phyloP scores from a whole-genome alignment of 305 asterid genomes.

The Solanum hybrid region DNA sequence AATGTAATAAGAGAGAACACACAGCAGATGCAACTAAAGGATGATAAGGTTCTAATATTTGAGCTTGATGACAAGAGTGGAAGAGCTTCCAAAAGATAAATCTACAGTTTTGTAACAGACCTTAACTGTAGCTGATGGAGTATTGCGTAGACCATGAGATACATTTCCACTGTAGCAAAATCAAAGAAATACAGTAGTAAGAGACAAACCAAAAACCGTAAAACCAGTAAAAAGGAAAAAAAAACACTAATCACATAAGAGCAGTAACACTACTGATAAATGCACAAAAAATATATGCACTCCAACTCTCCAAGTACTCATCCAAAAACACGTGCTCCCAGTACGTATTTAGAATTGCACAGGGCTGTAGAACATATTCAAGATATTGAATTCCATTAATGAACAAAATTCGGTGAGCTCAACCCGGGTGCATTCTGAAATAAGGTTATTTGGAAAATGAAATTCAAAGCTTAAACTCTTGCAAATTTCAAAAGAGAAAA shows the following conservation, averaged over 20 bases:
- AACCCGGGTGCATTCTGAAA: background rate
- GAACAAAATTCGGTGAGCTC: background rate
- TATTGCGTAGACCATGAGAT: constrained; percentile 89
- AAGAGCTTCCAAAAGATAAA: background rate
- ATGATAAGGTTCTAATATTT: background rate
- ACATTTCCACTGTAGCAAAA: constrained; percentile 57
- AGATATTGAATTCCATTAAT: background rate
- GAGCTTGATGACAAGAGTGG: background rate
- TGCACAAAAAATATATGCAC: background rate
- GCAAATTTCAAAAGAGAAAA: background rate
- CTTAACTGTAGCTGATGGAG: constrained; percentile 72
- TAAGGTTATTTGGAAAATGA: background rate
- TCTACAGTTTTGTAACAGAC: constrained; percentile 24
- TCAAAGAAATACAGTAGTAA: constrained; percentile 12
- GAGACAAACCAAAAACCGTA: background rate
- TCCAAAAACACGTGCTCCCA: background rate
- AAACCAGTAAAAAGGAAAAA: background rate
- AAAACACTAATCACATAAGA: background rate
- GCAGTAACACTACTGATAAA: background rate
- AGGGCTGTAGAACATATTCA: background rate
- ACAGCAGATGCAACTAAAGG: background rate
- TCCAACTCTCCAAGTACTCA: background rate
- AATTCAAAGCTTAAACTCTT: background rate
- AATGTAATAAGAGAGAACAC: background rate
- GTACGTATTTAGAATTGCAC: background rate